Percentiles rank a stretch among this genome's conserved stretches.
phyloP scores from a whole-genome alignment of 1,284 basidiomycete genomes.

The Boletus semigastroideus region DNA sequence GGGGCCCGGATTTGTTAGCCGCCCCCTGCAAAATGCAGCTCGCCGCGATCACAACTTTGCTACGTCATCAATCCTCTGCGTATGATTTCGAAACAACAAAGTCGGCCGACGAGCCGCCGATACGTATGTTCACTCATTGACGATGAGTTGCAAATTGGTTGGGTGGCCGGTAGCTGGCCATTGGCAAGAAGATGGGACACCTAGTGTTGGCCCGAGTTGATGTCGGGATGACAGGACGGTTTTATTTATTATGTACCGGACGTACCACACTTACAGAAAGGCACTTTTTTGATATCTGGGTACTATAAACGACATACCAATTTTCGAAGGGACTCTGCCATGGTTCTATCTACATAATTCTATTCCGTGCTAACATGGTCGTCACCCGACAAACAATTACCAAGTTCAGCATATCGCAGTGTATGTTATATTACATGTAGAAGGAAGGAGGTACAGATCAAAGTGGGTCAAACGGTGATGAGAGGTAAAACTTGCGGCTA shows the following conservation, averaged over 20 bases:
- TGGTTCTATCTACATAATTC: not conserved
- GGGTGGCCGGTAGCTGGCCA: constrained; percentile 48
- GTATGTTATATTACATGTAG: constrained; percentile 34
- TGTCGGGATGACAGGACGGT: not conserved
- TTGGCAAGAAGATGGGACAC: constrained; percentile 60
- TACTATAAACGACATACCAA: no score
- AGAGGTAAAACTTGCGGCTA: constrained; percentile 35
- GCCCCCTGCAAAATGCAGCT: constrained; percentile 55
- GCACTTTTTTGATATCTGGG: no score
- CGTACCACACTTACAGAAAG: not conserved
- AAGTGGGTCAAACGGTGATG: constrained; percentile 1
- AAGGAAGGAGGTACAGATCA: constrained; percentile 14
- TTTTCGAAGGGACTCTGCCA: no score
- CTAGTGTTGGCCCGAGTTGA: constrained; percentile 16
- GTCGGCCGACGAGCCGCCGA: constrained; percentile 15
- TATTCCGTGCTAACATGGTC: constrained; percentile 10
- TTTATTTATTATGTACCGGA: not conserved
- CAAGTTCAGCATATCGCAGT: constrained; percentile 30
- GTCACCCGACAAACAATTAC: constrained; percentile 16
- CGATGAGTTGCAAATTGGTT: constrained; percentile 42
- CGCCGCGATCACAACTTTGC: constrained; percentile 53
- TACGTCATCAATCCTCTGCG: constrained; percentile 55
- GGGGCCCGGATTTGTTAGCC: constrained; percentile 42
- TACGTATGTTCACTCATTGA: constrained; percentile 45
- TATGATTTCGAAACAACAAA: constrained; percentile 52